Evolutionary conservation across 306 rosid species (phyloP), one percentile per base, ranked within the genome.

Genomic region (Sesbania bispinosa): DNA sequence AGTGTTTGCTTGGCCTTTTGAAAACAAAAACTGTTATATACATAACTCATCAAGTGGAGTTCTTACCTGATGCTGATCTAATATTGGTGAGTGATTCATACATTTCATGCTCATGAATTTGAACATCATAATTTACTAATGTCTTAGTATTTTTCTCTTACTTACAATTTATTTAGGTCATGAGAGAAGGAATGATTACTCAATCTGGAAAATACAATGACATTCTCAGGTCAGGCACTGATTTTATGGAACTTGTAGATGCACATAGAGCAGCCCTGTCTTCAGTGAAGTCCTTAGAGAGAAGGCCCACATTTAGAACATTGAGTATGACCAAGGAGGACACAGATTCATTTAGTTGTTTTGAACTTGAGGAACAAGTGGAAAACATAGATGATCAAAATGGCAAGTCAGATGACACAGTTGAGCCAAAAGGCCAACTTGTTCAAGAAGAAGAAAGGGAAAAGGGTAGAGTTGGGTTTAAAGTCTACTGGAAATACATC

Each of bases 391-490:
- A 80, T 71, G 77, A 43, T 36, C 82, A 54, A 76, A 75, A 79
- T 59, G 65, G 66, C 51, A 79, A 71, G 63, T 38, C 19, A 58
- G 84, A 79, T 50, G 85, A 62, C 24, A 55, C 5, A 24, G 70
- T 13, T 23, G 79, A 62, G 29, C 60, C 80, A 36, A 85, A 90
- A 73, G 87, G 88, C 69, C 97, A 90, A 76, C 89, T 93, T 82
- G 89, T 90, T 67, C 93, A 87, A 81, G 97, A 85, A 38, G 98
- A 93, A 86, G 97, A 90, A 84, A 81, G 98, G 38, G 96, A 86
- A 78, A 90, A 85, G 69, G 97, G 97, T 50, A 77, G 57, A 55
- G 96, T 93, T 66, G 91, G 89, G 60, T 73, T 90, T 62, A 29
- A 50, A 15, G 91, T 90, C 18, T 90, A 86, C 62, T 86, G 96